These are phyloP conservation scores for Tetracentron sinense DNA, from an alignment of 164 flowering plant species.

Conservation along the genomic window DNA sequence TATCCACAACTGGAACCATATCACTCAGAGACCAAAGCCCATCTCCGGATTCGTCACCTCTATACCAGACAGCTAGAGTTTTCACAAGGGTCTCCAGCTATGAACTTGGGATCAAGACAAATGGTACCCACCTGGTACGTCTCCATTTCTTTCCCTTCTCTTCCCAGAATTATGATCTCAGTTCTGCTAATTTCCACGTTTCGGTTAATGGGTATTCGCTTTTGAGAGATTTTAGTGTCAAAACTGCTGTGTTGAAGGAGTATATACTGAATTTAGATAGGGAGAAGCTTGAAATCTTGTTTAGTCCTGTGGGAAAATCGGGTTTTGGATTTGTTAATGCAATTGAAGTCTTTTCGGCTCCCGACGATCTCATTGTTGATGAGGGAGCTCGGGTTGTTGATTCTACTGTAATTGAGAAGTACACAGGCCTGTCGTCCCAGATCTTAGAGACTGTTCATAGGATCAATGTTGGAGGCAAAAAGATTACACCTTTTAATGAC, in stretches of 20 bases:
- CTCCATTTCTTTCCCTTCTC: conserved; percentile 58
- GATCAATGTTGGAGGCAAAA: conserved; percentile 74
- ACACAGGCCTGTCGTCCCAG: conserved; percentile 29
- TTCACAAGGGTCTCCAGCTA: conserved; percentile 42
- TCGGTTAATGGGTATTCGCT: conserved; percentile 36
- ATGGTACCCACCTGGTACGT: conserved; percentile 57
- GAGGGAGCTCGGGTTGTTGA: conserved; percentile 28
- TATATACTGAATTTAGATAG: conserved; percentile 36
- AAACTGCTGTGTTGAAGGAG: conserved; percentile 41
- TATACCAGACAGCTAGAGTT: conserved; percentile 56
- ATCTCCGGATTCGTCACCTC: conserved; percentile 26
- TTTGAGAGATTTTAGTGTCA: conserved; percentile 24
- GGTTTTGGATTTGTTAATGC: conserved; percentile 61
- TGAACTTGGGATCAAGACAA: conserved; percentile 30
- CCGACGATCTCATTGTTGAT: conserved; percentile 46
- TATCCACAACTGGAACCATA: conserved; percentile 29
- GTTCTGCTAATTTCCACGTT: conserved; percentile 42
- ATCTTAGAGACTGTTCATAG: conserved; percentile 56
- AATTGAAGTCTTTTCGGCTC: conserved; percentile 77
- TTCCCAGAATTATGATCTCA: conserved; percentile 29
- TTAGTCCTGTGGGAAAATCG: conserved; percentile 31
- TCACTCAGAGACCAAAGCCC: conserved; percentile 35
- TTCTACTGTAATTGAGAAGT: conserved; percentile 24
- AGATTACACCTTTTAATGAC: conserved; percentile 63
- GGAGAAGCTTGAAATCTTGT: conserved; percentile 33